phyloP scores from a whole-genome alignment of 139 green algal genomes.

The Penium margaritaceum region DNA sequence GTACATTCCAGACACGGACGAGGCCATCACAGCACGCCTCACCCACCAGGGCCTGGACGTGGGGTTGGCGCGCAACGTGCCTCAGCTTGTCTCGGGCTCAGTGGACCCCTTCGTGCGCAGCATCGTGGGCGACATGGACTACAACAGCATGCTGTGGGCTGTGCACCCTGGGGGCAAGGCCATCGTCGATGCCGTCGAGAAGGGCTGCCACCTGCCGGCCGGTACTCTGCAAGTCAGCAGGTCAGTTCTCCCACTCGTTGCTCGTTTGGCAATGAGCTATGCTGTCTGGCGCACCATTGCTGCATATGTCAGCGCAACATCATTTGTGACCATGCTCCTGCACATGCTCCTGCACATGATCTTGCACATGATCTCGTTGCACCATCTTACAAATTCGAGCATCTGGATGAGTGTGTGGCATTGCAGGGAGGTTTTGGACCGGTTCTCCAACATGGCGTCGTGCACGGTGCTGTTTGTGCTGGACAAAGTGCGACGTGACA shows the following conservation, averaged over 20 bases:
- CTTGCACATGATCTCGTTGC: too few species aligned
- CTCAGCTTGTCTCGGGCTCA: too few species aligned
- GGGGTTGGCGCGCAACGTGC: constrained; percentile 14
- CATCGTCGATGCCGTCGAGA: constrained; percentile 23
- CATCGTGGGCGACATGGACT: constrained; percentile 24
- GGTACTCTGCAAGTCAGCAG: constrained; percentile 32
- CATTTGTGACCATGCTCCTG: too few species aligned
- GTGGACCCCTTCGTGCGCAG: constrained; percentile 25
- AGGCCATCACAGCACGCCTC: constrained; percentile 22
- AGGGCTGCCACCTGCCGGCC: constrained; percentile 20
- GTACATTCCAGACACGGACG: constrained; percentile 19
- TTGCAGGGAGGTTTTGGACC: constrained; percentile 16
- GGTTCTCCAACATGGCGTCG: constrained; percentile 24
- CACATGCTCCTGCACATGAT: too few species aligned
- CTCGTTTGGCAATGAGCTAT: too few species aligned
- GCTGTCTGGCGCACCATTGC: too few species aligned
- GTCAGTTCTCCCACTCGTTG: too few species aligned
- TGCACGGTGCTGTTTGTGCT: constrained; percentile 33
- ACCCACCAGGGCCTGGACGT: neutral
- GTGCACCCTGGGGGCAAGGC: constrained; percentile 32
- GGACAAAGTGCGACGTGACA: constrained; percentile 29
- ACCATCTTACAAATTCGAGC: too few species aligned
- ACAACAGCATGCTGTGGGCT: constrained; percentile 29
- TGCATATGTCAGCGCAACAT: too few species aligned
- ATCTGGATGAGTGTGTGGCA: too few species aligned